phyloP scores from a whole-genome alignment of 129 eudicot genomes.

The Flaveria ramosissima region DNA sequence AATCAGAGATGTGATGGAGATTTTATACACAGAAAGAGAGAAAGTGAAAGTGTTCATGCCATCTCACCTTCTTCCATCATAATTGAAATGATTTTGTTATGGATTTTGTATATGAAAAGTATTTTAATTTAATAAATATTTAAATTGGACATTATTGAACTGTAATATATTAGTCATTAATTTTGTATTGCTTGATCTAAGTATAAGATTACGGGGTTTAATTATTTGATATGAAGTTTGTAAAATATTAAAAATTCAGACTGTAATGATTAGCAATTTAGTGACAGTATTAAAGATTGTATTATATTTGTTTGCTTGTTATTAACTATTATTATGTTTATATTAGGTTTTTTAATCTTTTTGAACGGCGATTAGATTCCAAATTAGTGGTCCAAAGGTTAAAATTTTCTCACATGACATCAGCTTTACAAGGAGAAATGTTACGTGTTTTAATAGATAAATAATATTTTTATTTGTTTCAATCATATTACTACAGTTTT shows the following conservation, averaged over 20 bases:
- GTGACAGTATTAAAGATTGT: constrained; percentile 1
- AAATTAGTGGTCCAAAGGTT: background rate
- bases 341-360: background rate
- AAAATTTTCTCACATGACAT: background rate
- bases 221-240: background rate
- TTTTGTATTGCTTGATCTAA: constrained; percentile 3
- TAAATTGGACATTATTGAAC: constrained; percentile 3
- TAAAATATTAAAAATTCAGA: background rate
- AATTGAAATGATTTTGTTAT: constrained; percentile 3
- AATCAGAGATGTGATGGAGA: background rate
- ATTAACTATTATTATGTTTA: background rate
- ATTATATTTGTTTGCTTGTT: background rate
- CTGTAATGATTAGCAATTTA: constrained; percentile 1
- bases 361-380: background rate
- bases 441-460: too few species aligned
- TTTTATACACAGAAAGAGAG: constrained; percentile 5
- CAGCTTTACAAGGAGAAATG: too few species aligned
- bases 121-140: background rate
- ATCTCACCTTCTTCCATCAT: background rate
- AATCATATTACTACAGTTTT: too few species aligned
- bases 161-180: background rate
- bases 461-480: too few species aligned
- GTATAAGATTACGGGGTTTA: background rate
- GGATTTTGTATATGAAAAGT: background rate
- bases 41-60: background rate